These are phyloP conservation scores for Alternaria arbusti DNA, from an alignment of 2,329 filamentous ascomycete species.

Conservation along the genomic window DNA sequence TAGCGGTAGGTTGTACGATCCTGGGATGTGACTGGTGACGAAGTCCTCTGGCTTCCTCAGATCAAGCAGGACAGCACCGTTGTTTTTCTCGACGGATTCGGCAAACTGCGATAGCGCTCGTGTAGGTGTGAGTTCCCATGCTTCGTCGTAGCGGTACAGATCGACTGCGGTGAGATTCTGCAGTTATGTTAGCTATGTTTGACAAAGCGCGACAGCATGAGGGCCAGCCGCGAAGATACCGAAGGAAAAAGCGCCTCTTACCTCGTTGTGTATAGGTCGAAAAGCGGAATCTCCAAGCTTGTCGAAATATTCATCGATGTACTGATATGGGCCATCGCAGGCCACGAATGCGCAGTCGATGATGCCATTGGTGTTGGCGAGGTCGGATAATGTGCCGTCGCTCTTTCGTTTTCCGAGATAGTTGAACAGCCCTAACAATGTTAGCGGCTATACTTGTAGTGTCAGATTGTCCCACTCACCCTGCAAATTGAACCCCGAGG, in stretches of 20 bases:
- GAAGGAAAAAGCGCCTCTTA: background rate
- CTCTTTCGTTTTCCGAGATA: conserved; percentile 19
- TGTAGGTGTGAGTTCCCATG: conserved; percentile 24
- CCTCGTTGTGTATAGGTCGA: conserved; percentile 23
- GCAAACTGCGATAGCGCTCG: conserved; percentile 18
- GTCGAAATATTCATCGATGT: conserved; percentile 65
- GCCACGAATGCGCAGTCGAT: conserved; percentile 58
- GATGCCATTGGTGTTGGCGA: conserved; percentile 13
- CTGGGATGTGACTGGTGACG: conserved; percentile 20
- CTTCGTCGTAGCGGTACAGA: conserved; percentile 29
- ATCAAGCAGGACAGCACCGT: conserved; percentile 16
- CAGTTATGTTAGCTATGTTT: background rate
- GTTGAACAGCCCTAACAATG: conserved; percentile 19
- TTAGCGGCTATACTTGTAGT: background rate
- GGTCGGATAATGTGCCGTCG: conserved; percentile 14
- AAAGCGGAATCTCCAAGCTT: conserved; percentile 54
- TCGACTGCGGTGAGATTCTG: conserved; percentile 28
- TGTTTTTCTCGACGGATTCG: background rate
- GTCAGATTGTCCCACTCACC: conserved; percentile 43
- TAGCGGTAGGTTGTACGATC: conserved; percentile 27
- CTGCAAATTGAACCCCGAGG: conserved; percentile 64
- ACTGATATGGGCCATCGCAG: conserved; percentile 69
- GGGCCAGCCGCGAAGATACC: too few relatives aligned
- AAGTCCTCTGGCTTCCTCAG: conserved; percentile 27
- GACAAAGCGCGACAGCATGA: background rate